Conservation (phyloP, 306 rosid species). For the Quercus engelmannii region DNA sequence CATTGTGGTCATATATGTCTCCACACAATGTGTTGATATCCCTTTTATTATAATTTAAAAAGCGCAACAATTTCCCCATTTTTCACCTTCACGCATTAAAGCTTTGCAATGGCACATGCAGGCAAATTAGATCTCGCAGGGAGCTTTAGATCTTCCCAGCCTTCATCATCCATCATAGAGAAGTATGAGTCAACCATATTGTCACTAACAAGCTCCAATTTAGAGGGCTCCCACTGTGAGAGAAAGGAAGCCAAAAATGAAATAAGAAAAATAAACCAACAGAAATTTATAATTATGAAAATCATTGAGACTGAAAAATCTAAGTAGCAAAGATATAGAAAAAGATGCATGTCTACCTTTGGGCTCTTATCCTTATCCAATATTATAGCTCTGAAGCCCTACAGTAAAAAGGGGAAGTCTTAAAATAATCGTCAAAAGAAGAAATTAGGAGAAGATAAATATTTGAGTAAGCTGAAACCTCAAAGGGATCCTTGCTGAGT, state of each 20-base stretch:
- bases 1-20: no score
- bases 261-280: constrained; percentile 4
- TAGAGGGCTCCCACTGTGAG: constrained; percentile 63
- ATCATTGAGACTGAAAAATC: neutral
- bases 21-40: no score
- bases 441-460: constrained; percentile 6
- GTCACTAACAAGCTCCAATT: constrained; percentile 53
- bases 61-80: neutral
- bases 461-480: constrained; percentile 42
- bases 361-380: constrained; percentile 87
- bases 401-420: constrained; percentile 25
- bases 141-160: constrained; percentile 72
- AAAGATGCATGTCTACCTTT: constrained; percentile 44
- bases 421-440: constrained; percentile 11
- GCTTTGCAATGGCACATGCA: constrained; percentile 64
- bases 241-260: constrained; percentile 13
- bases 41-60: neutral
- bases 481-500: constrained; percentile 80
- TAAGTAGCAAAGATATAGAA: neutral
- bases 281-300: neutral
- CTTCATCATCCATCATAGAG: constrained; percentile 57
- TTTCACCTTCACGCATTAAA: constrained; percentile 23
- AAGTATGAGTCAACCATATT: constrained; percentile 41
- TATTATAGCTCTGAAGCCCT: constrained; percentile 95
- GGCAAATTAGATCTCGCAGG: constrained; percentile 75